Evolutionary conservation across 2,329 filamentous ascomycete genomes (phyloP).

Genomic region (Trichophyton simii): DNA sequence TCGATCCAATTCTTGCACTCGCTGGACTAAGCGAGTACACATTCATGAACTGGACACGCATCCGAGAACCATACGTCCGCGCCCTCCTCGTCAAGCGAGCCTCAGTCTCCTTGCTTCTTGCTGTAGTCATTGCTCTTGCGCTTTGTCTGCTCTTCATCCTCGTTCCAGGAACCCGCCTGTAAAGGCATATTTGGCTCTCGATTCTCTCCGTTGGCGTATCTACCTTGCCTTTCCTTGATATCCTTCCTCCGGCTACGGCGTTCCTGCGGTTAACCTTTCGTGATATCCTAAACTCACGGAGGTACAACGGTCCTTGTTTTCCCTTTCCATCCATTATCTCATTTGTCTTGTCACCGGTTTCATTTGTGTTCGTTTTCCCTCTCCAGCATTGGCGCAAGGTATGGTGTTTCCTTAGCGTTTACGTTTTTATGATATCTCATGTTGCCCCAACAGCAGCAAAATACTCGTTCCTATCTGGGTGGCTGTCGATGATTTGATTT

Average conservation of each 20-base stretch:
- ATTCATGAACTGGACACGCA: slow-evolving; percentile 76
- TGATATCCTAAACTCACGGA: background rate
- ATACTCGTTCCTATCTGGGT: background rate
- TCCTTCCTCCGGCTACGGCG: background rate
- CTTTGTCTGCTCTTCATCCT: slow-evolving; percentile 85
- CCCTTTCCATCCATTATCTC: background rate
- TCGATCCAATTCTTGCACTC: slow-evolving; percentile 82
- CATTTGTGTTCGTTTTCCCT: background rate
- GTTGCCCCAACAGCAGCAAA: background rate
- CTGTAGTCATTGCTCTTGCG: slow-evolving; percentile 63
- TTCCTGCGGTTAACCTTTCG: background rate
- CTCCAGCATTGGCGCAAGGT: slow-evolving; percentile 7
- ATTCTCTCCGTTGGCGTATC: background rate
- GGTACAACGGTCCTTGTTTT: background rate
- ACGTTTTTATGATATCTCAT: slow-evolving; percentile 2
- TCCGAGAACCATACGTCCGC: slow-evolving; percentile 83
- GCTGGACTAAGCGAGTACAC: slow-evolving; percentile 93
- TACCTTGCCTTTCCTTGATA: background rate
- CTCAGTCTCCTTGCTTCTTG: slow-evolving; percentile 64
- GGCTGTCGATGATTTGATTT: background rate
- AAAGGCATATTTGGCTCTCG: background rate
- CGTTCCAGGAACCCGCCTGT: slow-evolving; percentile 60
- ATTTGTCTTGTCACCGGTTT: background rate
- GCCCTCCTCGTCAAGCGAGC: slow-evolving; percentile 74
- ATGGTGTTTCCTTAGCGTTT: background rate